These are phyloP conservation scores for Gossypium trilobum DNA, from an alignment of 441 rosid genomes.

Conservation along the genomic window DNA sequence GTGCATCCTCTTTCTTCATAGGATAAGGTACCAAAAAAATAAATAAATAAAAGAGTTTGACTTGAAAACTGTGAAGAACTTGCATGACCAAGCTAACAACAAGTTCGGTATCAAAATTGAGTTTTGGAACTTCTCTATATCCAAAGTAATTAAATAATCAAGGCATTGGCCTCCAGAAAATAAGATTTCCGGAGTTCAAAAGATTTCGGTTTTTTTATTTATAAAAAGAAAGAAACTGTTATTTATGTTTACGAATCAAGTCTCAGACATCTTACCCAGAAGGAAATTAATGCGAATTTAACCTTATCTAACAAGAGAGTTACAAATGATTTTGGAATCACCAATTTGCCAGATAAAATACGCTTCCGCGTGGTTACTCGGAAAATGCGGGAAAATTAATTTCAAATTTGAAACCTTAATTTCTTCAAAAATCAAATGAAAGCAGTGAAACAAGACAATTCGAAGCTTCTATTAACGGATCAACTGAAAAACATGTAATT, in stretches of 20 bases:
- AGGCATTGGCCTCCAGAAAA: background rate
- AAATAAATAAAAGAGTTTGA: background rate
- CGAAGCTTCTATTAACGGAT: background rate
- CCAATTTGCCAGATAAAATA: background rate
- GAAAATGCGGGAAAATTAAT: conserved; percentile 2
- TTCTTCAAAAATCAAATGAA: background rate
- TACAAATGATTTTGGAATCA: background rate
- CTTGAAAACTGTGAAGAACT: conserved; percentile 1
- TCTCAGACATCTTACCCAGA: background rate
- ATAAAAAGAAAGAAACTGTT: background rate
- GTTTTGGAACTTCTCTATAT: background rate
- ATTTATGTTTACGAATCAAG: background rate
- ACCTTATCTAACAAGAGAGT: background rate
- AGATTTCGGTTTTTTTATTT: background rate
- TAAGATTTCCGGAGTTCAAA: background rate
- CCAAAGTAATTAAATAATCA: background rate
- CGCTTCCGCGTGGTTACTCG: background rate
- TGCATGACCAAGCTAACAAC: background rate
- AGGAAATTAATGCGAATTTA: background rate
- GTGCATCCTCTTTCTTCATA: background rate
- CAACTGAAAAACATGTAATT: background rate
- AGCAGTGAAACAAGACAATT: background rate
- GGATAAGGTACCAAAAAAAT: background rate
- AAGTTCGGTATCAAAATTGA: background rate
- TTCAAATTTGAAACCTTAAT: background rate